Conservation (phyloP, 139 green algal genomes). For the Dunaliella sp. region DNA sequence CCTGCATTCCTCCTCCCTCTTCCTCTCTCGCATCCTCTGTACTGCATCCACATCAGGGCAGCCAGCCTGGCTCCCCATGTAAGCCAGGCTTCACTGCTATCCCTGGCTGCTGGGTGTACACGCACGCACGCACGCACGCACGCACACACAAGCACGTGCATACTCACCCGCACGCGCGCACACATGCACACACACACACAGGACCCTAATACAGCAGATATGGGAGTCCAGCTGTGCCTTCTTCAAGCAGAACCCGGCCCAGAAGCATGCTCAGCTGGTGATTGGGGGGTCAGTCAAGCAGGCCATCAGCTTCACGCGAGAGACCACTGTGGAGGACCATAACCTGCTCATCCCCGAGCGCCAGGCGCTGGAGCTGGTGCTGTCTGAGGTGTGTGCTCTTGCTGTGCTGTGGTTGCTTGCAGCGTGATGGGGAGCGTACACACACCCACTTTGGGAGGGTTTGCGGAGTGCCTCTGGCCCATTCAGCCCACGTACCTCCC, state of each 20-base stretch:
- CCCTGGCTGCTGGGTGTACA: too few species aligned
- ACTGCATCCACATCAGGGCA: too few species aligned
- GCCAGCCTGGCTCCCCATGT: too few species aligned
- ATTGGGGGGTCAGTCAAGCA: slow-evolving; percentile 5
- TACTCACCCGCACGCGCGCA: too few species aligned
- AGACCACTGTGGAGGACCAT: slow-evolving; percentile 16
- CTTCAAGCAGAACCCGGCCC: slow-evolving; percentile 9
- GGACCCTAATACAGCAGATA: slow-evolving; percentile 18
- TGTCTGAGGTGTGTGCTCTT: slow-evolving; percentile 1
- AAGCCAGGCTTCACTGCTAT: too few species aligned
- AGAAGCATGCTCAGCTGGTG: slow-evolving; percentile 5
- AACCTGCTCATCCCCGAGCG: slow-evolving; percentile 11
- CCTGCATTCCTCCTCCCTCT: too few species aligned
- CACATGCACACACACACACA: too few species aligned
- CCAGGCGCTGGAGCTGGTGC: slow-evolving; percentile 17
- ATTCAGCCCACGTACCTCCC: not conserved
- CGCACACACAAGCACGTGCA: too few species aligned
- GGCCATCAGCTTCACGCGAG: slow-evolving; percentile 3
- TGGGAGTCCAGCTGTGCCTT: slow-evolving; percentile 18
- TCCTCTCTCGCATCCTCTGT: too few species aligned
- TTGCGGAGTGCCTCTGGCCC: not conserved
- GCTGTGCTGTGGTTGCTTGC: not conserved
- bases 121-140: too few species aligned
- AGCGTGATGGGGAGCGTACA: not conserved
- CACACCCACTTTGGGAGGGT: not conserved